phyloP scores from a whole-genome alignment of 345 rosid species.

The Turritis glabra region DNA sequence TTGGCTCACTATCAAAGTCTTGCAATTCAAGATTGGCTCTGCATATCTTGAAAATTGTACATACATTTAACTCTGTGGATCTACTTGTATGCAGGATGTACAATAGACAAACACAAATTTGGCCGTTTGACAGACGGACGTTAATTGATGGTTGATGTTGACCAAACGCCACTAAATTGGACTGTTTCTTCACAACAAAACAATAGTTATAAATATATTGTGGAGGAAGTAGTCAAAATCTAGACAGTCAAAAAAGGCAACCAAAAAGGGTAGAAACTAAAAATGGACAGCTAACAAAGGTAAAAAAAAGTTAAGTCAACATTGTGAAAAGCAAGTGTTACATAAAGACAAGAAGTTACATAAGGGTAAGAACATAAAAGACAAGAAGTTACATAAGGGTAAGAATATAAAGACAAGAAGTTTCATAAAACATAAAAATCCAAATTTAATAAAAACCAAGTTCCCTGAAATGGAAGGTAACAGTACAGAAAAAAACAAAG shows the following conservation, averaged over 20 bases:
- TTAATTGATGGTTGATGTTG: conserved; percentile 24
- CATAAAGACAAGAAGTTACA: background rate
- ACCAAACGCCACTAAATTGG: conserved; percentile 21
- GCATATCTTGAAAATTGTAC: no score
- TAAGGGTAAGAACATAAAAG: conserved; percentile 9
- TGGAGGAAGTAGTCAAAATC: conserved; percentile 4
- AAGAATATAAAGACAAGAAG: conserved; percentile 21
- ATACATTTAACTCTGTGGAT: background rate
- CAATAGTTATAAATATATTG: background rate
- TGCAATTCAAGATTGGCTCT: no score
- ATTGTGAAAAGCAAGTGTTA: background rate
- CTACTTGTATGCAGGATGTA: background rate
- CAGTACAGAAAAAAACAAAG: conserved; percentile 9
- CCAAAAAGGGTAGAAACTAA: conserved; percentile 10
- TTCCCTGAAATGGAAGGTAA: conserved; percentile 29
- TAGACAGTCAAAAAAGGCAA: conserved; percentile 13
- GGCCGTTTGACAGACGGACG: background rate
- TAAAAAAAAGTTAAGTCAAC: background rate
- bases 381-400: conserved; percentile 25
- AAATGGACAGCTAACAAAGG: conserved; percentile 9
- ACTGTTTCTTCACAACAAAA: conserved; percentile 6
- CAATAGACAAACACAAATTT: background rate
- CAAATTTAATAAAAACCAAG: conserved; percentile 23
- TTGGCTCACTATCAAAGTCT: background rate
- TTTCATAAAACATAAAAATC: conserved; percentile 14